Evolutionary conservation across 441 rosid genomes (phyloP).

Genomic region (Syzygium malaccense): DNA sequence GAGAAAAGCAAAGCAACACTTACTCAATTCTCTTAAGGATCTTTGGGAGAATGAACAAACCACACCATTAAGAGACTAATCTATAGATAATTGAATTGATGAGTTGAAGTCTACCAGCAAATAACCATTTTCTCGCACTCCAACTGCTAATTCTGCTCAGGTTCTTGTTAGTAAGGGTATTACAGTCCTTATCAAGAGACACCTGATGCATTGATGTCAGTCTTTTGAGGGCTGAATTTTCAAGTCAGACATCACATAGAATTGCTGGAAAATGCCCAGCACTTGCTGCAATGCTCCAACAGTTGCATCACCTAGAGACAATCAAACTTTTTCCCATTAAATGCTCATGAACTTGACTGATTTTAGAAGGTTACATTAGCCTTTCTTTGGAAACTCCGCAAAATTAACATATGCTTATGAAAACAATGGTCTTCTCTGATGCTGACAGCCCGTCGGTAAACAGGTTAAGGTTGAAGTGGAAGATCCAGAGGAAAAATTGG

Average conservation of each 20-base stretch:
- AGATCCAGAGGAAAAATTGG: not conserved
- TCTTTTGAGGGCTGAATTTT: not conserved
- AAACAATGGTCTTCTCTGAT: not conserved
- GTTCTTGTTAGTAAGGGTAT: not conserved
- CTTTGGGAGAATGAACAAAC: not conserved
- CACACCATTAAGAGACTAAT: not conserved
- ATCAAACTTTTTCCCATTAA: not conserved
- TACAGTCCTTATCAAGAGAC: not conserved
- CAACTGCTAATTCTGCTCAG: too few relatives aligned
- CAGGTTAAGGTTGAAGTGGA: not conserved
- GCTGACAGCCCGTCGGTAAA: not conserved
- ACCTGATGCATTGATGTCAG: not conserved
- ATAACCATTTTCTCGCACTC: too few relatives aligned
- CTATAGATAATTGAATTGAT: too few relatives aligned
- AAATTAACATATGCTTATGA: not conserved
- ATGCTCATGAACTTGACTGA: not conserved
- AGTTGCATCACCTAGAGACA: not conserved
- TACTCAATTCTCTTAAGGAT: not conserved
- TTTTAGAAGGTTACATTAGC: not conserved
- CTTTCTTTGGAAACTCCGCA: not conserved
- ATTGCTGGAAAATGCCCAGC: not conserved
- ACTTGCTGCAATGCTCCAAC: not conserved
- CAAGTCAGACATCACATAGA: not conserved
- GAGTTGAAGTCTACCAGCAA: too few relatives aligned
- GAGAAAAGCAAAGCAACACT: not conserved